Evolutionary conservation across 805 yeast genomes (phyloP), one percentile per base, ranked within the genome.

Genomic region (Candida silvicultrix): DNA sequence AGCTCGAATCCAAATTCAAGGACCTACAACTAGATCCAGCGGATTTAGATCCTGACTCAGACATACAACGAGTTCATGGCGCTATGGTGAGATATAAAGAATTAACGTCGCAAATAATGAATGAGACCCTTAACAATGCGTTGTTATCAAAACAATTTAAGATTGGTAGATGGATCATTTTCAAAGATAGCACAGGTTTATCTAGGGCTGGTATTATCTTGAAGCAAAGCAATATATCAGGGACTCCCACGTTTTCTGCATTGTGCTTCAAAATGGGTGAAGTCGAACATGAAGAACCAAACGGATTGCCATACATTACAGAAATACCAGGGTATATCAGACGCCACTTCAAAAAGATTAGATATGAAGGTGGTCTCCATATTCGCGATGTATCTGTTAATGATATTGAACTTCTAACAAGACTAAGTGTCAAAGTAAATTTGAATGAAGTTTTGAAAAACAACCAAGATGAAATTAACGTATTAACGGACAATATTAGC

Each of bases 91-190:
- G 71, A 38, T 81, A 77, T 50, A 74, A 72, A 50, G 58, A 64
- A 1, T 45, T 70, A 7, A 74, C 77, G 44, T 65, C 69, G 0
- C 62, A 71, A 16, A 67, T 85, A 43, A 69, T 81, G 38, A 56
- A 57, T 6, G 78, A 75, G 41, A 58, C 78, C n/a, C 63, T 74
- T 37, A 68, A 69, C 38, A 67, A 75, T 42, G 71, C 83, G 1
- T 56, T 70, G 2, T 64, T 77, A n/a, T 71, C 77, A 45, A 69
- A 70, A 31, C 64, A 72, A 18, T 63, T 85, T 43, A 69, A 64
- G 45, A 58, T 65, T 2, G 92, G 90, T 2, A 69, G 84, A 49
- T 58, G 85, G 42, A 56, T 86, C 44, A 70, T 82, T 6, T 88
- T 68, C 60, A 71, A 78, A 49, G 83, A 81, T 56, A 60, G 62